These are phyloP conservation scores for Penicillium sp. DNA, from an alignment of 2,329 filamentous ascomycete genomes.

Conservation along the genomic window DNA sequence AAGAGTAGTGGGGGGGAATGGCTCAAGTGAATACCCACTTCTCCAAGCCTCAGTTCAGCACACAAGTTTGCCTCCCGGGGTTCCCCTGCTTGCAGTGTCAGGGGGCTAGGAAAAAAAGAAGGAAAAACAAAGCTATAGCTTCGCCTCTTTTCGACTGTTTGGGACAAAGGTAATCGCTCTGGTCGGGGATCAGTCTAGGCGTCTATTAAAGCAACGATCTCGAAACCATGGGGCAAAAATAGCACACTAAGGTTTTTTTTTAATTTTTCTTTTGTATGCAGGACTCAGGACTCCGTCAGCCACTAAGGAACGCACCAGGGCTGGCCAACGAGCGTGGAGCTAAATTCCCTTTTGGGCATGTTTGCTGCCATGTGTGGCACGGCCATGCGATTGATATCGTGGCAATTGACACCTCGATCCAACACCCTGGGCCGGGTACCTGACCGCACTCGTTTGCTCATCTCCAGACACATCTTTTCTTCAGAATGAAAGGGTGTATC, in stretches of 20 bases:
- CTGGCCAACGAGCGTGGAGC: conserved; percentile 17
- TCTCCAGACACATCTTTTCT: not conserved
- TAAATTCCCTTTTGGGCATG: not conserved
- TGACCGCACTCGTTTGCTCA: not conserved
- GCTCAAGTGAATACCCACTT: conserved; percentile 10
- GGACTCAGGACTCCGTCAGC: conserved; percentile 2
- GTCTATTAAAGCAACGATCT: conserved; percentile 3
- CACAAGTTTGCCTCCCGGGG: conserved; percentile 6
- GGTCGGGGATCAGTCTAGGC: conserved; percentile 5
- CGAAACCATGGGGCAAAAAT: conserved; percentile 16
- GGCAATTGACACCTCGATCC: conserved; percentile 4
- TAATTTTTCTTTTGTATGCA: conserved; percentile 9
- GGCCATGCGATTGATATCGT: conserved; percentile 17
- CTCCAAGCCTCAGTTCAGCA: conserved; percentile 4
- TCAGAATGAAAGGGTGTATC: not conserved
- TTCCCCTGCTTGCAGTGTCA: conserved; percentile 5
- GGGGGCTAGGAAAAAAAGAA: not conserved
- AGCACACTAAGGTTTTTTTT: conserved; percentile 11
- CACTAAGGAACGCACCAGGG: conserved; percentile 11
- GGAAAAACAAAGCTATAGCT: not conserved
- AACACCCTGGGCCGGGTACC: not conserved
- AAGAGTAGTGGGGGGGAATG: conserved; percentile 3
- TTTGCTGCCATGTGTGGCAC: conserved; percentile 16
- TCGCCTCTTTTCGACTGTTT: conserved; percentile 19
- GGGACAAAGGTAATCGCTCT: not conserved